These are phyloP conservation scores for Rhizoclosmatium globosum DNA, from an alignment of 192 early-diverging fungal species.

Conservation along the genomic window DNA sequence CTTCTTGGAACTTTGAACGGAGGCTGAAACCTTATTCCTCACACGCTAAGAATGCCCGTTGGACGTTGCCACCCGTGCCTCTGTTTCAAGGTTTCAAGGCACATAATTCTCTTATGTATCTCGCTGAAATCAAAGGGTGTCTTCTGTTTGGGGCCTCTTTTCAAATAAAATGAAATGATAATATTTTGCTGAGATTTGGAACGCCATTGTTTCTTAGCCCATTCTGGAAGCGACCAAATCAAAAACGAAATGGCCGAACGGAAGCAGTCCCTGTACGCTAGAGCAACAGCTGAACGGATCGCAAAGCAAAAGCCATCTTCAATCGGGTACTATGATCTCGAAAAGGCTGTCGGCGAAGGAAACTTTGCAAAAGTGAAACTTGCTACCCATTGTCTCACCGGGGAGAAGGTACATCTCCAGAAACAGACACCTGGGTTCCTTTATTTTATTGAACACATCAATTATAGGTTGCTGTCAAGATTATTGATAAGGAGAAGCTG, in stretches of 20 bases:
- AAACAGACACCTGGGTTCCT: background rate
- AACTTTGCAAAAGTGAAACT: slow-evolving; percentile 71
- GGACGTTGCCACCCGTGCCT: no score
- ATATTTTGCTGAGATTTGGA: no score
- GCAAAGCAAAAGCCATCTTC: slow-evolving; percentile 52
- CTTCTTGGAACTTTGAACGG: no score
- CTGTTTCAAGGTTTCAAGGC: no score
- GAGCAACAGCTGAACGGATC: slow-evolving; percentile 50
- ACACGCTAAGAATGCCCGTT: no score
- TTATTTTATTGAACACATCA: background rate
- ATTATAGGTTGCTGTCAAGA: slow-evolving; percentile 66
- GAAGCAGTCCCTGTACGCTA: slow-evolving; percentile 46
- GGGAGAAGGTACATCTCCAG: slow-evolving; percentile 55
- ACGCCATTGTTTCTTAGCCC: no score
- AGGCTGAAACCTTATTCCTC: no score
- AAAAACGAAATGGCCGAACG: slow-evolving; percentile 17
- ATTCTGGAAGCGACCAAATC: no score
- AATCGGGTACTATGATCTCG: slow-evolving; percentile 69
- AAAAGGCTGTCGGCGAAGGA: slow-evolving; percentile 66
- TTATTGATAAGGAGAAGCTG: slow-evolving; percentile 69
- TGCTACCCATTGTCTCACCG: slow-evolving; percentile 65
- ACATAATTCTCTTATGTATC: no score
- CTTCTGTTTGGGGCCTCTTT: no score
- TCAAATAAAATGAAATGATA: no score
- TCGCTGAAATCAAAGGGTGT: no score